A percentile compares a stretch with the other conserved stretches of the same genome.
Evolutionary conservation across 2,329 filamentous ascomycete species (phyloP).

Genomic region (Aureobasidium musti): DNA sequence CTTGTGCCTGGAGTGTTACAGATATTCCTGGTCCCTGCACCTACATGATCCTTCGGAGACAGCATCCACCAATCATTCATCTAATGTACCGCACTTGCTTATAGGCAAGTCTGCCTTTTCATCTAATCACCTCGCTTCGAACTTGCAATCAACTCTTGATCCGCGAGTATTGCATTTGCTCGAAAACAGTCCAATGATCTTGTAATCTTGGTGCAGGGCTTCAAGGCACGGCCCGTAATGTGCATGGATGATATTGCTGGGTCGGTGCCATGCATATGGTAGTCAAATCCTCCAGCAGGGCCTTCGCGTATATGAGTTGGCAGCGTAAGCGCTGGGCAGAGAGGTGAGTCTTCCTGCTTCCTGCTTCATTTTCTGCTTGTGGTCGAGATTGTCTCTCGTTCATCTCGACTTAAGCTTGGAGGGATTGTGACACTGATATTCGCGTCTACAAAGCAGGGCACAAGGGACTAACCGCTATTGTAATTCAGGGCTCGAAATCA

Average conservation of each 20-base stretch:
- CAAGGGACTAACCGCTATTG: not conserved
- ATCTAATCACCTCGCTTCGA: not conserved
- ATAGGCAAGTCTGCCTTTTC: not conserved
- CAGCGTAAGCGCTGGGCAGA: not conserved
- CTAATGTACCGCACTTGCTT: not conserved
- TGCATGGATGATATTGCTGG: not conserved
- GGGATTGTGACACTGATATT: not conserved
- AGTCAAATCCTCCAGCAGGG: not conserved
- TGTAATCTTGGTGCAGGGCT: not conserved
- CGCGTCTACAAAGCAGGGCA: too few relatives aligned
- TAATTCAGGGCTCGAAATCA: not conserved
- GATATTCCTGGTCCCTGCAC: not conserved
- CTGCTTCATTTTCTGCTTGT: not conserved
- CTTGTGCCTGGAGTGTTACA: not conserved
- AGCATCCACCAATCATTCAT: not conserved
- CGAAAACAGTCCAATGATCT: not conserved
- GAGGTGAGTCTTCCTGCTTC: not conserved
- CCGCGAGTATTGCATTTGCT: not conserved
- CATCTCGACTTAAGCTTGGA: not conserved
- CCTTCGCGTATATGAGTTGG: slow-evolving; percentile 12
- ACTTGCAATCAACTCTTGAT: too few relatives aligned
- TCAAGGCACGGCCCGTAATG: not conserved
- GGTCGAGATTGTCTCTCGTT: not conserved
- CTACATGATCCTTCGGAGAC: not conserved
- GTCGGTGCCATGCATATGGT: not conserved